phyloP scores from a whole-genome alignment of 2,329 filamentous ascomycete species.

The Aspergillus nomiae region DNA sequence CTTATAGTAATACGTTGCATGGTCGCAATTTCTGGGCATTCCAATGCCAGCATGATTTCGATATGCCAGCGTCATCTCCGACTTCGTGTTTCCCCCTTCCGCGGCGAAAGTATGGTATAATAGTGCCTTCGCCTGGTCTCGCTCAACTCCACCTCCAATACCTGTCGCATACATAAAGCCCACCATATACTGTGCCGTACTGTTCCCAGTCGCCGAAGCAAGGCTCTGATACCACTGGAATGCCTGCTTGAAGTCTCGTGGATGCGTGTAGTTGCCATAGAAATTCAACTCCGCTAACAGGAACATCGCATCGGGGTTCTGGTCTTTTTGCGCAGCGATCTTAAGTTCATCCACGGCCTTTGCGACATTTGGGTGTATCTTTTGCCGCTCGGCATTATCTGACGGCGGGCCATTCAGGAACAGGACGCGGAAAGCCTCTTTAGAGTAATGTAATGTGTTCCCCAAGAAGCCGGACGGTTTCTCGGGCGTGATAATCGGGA shows the following conservation, averaged over 20 bases:
- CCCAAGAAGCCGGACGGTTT: constrained; percentile 62
- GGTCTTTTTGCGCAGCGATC: constrained; percentile 56
- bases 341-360: constrained; percentile 62
- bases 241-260: constrained; percentile 75
- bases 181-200: constrained; percentile 92
- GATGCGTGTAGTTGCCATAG: constrained; percentile 89
- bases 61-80: constrained; percentile 92
- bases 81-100: constrained; percentile 75
- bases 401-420: constrained; percentile 65
- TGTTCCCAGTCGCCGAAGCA: constrained; percentile 77
- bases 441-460: constrained; percentile 61
- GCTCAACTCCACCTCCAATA: constrained; percentile 75
- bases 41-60: constrained; percentile 84
- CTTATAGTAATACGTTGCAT: constrained; percentile 86
- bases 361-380: constrained; percentile 47
- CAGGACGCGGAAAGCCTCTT: constrained; percentile 63
- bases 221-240: constrained; percentile 81
- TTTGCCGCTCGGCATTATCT: constrained; percentile 41
- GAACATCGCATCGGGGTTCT: constrained; percentile 77
- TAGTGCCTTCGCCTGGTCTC: constrained; percentile 87
- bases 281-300: constrained; percentile 94
- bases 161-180: constrained; percentile 96
- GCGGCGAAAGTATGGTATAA: constrained; percentile 95
- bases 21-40: constrained; percentile 81
- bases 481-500: constrained; percentile 27